These are phyloP conservation scores for Psilocybe cubensis DNA, from an alignment of 768 basidiomycete genomes.

Conservation along the genomic window DNA sequence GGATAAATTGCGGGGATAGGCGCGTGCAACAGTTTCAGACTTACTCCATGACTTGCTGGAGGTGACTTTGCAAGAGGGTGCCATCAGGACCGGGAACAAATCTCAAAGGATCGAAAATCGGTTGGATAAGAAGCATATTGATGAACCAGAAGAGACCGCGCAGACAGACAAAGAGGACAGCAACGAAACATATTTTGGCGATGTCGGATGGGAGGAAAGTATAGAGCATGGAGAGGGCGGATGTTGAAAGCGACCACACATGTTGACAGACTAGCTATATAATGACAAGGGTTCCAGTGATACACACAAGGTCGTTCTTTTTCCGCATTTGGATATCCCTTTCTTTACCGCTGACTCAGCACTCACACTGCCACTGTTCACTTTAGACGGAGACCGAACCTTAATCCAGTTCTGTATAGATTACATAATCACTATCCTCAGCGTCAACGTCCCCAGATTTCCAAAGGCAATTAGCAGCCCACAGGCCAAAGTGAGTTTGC, in stretches of 20 bases:
- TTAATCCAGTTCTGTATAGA: slow-evolving; percentile 40
- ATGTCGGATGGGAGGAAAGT: neutral
- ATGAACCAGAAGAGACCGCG: slow-evolving; percentile 43
- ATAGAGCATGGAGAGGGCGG: neutral
- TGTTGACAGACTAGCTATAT: neutral
- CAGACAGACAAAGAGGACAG: slow-evolving; percentile 33
- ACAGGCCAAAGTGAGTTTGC: slow-evolving; percentile 32
- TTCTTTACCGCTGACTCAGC: slow-evolving; percentile 12
- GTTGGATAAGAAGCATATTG: slow-evolving; percentile 46
- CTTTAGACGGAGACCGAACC: slow-evolving; percentile 35
- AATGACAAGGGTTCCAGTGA: neutral
- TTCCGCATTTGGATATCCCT: slow-evolving; percentile 22
- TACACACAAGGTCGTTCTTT: neutral
- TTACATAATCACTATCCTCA: slow-evolving; percentile 34
- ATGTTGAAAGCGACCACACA: neutral
- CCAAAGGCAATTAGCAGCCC: slow-evolving; percentile 22
- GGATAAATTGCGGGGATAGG: neutral
- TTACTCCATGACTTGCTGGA: slow-evolving; percentile 49
- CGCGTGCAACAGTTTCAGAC: slow-evolving; percentile 19
- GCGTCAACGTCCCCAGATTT: slow-evolving; percentile 16
- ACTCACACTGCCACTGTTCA: slow-evolving; percentile 9
- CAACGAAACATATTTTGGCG: slow-evolving; percentile 31
- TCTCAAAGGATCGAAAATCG: slow-evolving; percentile 49
- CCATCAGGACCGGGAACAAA: slow-evolving; percentile 52
- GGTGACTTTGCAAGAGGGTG: slow-evolving; percentile 44